phyloP scores from a whole-genome alignment of 257 asterid species.

The Salvia rosmarinus region DNA sequence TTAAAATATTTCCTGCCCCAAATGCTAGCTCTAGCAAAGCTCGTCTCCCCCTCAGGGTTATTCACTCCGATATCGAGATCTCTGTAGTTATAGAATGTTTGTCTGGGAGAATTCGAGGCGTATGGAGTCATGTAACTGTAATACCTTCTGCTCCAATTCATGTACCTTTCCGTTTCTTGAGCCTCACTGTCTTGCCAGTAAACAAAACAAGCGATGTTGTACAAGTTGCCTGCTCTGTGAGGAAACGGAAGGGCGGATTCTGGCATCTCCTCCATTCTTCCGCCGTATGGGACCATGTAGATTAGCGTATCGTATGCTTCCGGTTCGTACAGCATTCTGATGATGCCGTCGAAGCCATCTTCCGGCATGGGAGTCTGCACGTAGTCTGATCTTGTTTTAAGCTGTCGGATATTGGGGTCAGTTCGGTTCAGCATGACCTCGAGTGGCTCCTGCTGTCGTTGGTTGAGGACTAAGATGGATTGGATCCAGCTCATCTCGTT shows the following conservation, averaged over 20 bases:
- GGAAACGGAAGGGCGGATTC: conserved; percentile 12
- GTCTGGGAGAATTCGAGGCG: background rate
- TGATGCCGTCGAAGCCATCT: too few species aligned
- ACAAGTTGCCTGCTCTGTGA: conserved; percentile 9
- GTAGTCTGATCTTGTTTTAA: conserved; percentile 31
- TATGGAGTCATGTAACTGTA: background rate
- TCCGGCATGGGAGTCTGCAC: too few species aligned
- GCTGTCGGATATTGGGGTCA: background rate
- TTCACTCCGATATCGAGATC: background rate
- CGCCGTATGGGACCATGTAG: conserved; percentile 26
- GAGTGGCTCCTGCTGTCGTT: background rate
- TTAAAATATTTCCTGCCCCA: background rate
- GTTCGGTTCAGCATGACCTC: background rate
- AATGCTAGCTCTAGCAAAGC: background rate
- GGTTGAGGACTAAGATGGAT: background rate
- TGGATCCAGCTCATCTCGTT: conserved; percentile 6
- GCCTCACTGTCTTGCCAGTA: conserved; percentile 21
- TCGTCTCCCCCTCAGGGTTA: background rate
- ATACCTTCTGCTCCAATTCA: background rate
- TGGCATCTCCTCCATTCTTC: conserved; percentile 18
- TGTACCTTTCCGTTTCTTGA: background rate
- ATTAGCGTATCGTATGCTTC: background rate
- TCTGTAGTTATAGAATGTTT: background rate
- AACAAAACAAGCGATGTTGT: background rate
- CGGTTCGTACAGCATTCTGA: too few species aligned